phyloP scores from a whole-genome alignment of 139 green algal genomes.

The Chlamydomonas asymmetrica region DNA sequence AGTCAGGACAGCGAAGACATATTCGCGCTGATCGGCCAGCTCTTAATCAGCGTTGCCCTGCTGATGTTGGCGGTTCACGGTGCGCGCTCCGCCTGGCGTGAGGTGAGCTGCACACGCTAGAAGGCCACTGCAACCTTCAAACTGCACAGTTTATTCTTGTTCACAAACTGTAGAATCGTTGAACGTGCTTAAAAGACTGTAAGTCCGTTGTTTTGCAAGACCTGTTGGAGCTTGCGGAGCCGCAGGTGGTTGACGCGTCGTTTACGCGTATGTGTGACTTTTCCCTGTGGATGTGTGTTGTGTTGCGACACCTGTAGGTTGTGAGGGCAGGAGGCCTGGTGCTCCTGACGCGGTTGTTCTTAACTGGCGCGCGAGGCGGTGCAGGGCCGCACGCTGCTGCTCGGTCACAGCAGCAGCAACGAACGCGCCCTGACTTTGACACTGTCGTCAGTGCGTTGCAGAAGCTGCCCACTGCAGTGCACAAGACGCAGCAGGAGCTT shows the following conservation, averaged over 20 bases:
- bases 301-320: neutral
- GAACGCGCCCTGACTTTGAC: neutral
- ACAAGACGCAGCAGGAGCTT: slow-evolving; percentile 43
- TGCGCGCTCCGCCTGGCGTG: neutral
- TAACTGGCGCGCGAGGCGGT: slow-evolving; percentile 5
- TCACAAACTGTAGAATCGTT: too few species aligned
- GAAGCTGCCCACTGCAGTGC: slow-evolving; percentile 47
- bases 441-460: slow-evolving; percentile 3
- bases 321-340: neutral
- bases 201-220: neutral
- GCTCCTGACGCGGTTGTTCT: slow-evolving; percentile 4
- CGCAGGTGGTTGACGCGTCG: neutral
- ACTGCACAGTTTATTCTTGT: neutral
- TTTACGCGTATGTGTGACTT: neutral
- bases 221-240: neutral
- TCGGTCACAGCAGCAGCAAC: neutral
- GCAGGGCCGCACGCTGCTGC: neutral
- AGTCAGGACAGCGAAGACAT: neutral
- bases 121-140: neutral
- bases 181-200: too few species aligned
- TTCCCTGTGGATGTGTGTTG: neutral
- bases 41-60: neutral
- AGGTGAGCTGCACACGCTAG: neutral
- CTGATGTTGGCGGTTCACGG: neutral
- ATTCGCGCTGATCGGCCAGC: neutral